Conservation (phyloP, 2,329 filamentous ascomycete species). For the Sporothrix phasma region DNA sequence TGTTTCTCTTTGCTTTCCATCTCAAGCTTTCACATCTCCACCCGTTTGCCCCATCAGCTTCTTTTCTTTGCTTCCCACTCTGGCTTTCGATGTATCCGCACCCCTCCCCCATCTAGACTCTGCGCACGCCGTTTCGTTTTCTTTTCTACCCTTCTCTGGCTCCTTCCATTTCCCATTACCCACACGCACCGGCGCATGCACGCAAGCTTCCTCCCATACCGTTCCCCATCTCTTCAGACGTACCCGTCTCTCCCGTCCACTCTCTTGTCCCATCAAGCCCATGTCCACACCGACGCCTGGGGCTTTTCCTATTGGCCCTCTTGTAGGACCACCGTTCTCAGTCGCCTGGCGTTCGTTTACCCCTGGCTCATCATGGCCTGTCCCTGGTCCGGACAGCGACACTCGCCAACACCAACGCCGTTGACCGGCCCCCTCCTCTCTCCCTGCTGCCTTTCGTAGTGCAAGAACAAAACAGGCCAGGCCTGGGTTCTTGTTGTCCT, state of each 20-base stretch:
- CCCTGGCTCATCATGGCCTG: background rate
- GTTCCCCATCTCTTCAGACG: background rate
- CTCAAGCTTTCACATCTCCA: background rate
- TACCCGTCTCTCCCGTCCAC: too few species aligned
- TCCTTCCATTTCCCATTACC: background rate
- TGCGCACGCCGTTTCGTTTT: background rate
- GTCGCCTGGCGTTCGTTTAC: background rate
- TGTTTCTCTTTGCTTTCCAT: background rate
- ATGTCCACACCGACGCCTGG: background rate
- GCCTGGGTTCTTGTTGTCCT: background rate
- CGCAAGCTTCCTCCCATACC: constrained; percentile 5
- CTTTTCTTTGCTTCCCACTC: background rate
- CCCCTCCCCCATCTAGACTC: background rate
- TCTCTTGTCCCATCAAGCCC: background rate
- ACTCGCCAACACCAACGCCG: background rate
- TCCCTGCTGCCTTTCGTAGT: background rate
- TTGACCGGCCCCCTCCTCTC: too few species aligned
- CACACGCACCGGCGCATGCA: background rate
- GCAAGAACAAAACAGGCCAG: background rate
- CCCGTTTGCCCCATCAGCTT: background rate
- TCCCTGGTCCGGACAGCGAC: background rate
- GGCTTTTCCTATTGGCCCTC: background rate
- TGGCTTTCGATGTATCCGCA: background rate
- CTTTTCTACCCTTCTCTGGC: background rate
- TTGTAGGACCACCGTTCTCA: background rate